Evolutionary conservation across 495 filamentous ascomycete species (phyloP), one percentile per base, ranked within the genome.

Genomic region (Neurospora sp.): DNA sequence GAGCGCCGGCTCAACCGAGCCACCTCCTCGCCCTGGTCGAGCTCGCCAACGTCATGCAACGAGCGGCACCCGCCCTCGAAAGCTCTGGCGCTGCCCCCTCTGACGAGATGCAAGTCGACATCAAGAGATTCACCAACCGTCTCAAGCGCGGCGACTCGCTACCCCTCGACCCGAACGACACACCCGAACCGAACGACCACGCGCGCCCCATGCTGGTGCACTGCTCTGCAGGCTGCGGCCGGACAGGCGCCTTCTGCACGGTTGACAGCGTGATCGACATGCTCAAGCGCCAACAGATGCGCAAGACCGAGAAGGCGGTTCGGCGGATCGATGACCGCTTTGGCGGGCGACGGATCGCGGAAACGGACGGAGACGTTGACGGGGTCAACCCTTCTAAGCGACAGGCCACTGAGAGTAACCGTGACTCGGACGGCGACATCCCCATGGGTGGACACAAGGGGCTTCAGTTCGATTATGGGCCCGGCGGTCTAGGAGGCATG

Each of bases 211-310:
- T 97, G 69, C 82, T 99, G 22, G 96, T 99, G 4, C 96, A 99
- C 81, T 99, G 96, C 83, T 94, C 92, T 72, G 96, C 96, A 3
- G 96, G 96, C 0, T 99, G 96, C 82, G 96, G 96, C 4, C 90
- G 96, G 6, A 99, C 96, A 0, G 96, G 96, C 4, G 93, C 96
- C 0, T 99, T 99, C 74, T 99, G 96, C 80, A 96, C 96, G 0
- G 93, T 98, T 38, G 96, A 98, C 78, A 94, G 90, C 69, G 96
- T 98, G 14, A 88, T 98, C 69, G 93, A 95, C 79, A 96, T 97
- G 89, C 81, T 99, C 45, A 96, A 95, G 83, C 88, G 91, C 40
- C 94, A 97, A 78, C 87, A 89, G 40, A 75, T 83, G 70, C 79
- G 73, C 14, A 69, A 74, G 7, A 69, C 72, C 4, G 81, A 79